Conservation (phyloP, 805 yeast genomes). For the Lachancea sp. region DNA sequence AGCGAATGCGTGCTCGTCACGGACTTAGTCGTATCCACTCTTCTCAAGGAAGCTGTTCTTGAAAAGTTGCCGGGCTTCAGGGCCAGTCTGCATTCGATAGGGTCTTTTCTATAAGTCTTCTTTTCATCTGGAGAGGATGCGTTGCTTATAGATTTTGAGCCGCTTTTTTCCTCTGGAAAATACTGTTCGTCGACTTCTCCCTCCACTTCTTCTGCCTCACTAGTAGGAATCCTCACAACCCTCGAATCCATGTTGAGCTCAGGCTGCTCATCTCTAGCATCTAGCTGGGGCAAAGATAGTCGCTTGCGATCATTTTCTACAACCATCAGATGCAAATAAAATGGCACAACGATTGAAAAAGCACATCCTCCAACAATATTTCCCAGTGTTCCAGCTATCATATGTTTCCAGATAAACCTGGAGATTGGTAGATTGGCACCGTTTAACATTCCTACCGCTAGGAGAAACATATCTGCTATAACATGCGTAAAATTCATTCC, state of each 20-base stretch:
- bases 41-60: slow-evolving; percentile 3
- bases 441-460: slow-evolving; percentile 62
- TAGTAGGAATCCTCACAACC: slow-evolving; percentile 49
- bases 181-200: slow-evolving; percentile 9
- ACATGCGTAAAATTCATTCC: slow-evolving; percentile 71
- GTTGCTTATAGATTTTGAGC: neutral
- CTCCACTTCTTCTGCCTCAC: slow-evolving; percentile 12
- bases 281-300: slow-evolving; percentile 60
- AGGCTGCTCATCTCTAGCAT: slow-evolving; percentile 75
- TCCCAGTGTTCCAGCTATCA: slow-evolving; percentile 68
- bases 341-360: slow-evolving; percentile 61
- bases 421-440: slow-evolving; percentile 61
- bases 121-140: slow-evolving; percentile 4
- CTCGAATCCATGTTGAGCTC: slow-evolving; percentile 71
- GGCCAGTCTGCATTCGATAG: slow-evolving; percentile 6
- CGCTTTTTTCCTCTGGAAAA: slow-evolving; percentile 3
- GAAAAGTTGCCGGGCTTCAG: neutral
- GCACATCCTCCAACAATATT: slow-evolving; percentile 73
- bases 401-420: slow-evolving; percentile 60
- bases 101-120: neutral
- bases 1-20: slow-evolving; percentile 1
- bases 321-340: slow-evolving; percentile 63
- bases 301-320: slow-evolving; percentile 63
- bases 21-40: slow-evolving; percentile 1
- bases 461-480: slow-evolving; percentile 74